phyloP scores from a whole-genome alignment of 768 basidiomycete species.

The Naganishia kalamii region DNA sequence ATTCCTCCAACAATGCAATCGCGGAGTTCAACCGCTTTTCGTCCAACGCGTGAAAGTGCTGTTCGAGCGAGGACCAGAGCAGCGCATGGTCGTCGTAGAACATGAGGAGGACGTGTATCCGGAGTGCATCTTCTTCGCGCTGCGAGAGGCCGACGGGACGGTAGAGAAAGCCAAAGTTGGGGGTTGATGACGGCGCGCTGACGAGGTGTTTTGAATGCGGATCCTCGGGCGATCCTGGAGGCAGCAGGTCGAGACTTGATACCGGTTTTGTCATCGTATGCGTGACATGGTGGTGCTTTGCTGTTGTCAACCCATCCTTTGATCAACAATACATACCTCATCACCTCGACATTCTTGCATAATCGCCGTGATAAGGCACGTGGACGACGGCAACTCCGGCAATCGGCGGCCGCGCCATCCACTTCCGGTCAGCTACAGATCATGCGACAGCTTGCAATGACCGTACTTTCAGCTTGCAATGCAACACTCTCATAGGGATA shows the following conservation, averaged over 20 bases:
- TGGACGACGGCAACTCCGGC: not conserved
- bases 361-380: not conserved
- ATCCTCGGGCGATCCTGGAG: not conserved
- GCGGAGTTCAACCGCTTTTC: conserved; percentile 19
- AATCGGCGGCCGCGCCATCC: not conserved
- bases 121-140: conserved; percentile 16
- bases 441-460: too few relatives aligned
- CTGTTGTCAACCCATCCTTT: too few relatives aligned
- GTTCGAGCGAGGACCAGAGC: conserved; percentile 23
- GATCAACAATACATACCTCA: not conserved
- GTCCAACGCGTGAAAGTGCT: conserved; percentile 14
- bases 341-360: not conserved
- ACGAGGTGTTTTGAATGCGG: not conserved
- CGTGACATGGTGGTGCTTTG: too few relatives aligned
- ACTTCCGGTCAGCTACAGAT: too few relatives aligned
- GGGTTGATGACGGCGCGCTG: not conserved
- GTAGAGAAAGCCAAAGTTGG: conserved; percentile 14
- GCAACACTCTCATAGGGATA: not conserved
- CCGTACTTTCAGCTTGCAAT: too few relatives aligned
- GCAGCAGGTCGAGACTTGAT: not conserved
- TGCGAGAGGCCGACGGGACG: conserved; percentile 3
- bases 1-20: conserved; percentile 20
- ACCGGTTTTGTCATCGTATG: not conserved
- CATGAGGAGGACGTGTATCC: conserved; percentile 23
- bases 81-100: conserved; percentile 28